Evolutionary conservation across 176 grass and related monocot species (phyloP), one percentile per base, ranked within the genome.

Genomic region (Aegilops sharonensis): DNA sequence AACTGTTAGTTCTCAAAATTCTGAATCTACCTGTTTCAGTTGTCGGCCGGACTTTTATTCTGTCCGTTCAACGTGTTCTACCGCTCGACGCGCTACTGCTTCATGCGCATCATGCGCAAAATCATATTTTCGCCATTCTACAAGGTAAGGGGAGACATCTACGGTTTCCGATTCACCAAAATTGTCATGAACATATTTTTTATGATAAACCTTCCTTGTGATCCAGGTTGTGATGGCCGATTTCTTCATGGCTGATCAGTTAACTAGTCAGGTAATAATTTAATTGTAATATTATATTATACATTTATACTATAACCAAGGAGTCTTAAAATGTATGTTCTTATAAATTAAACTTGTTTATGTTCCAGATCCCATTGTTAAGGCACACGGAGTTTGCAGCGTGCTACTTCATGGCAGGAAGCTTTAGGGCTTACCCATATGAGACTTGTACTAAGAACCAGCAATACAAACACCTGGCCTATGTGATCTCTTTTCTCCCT

Each of bases 171-270:
- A 2, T 31, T 75, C 56, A 57, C 17, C 11, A 76, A 20, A 21
- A 67, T 36, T 80, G 2, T 10, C 39, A 42, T 9, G 64, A 64
- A 52, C 37, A 81, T 31, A 7, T 48, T 15, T 31, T 76, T 77
- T 20, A 87, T 25, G 43, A 79, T 27, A 1, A 60, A 21, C 6
- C 2, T 79, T 7, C 42, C 2, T 2, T 83, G 14, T 34, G 42
- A 74, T 88, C 42, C 86, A 98, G 95, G 93, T 98, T 52, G n/a
- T 98, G 67, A 94, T 98, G 96, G 90, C 86, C 13, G 96, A 98
- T 92, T 98, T 98, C 88, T 98, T 98, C 82, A 95, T 98, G 96
- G 96, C 96, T 79, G 96, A 98, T 81, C 96, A 98, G 78, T 70
- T 98, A 87, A 98, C 96, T 24, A 98, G 96, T 64, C 96, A 98